These are phyloP conservation scores for Corylus avellana DNA, from an alignment of 306 rosid genomes.

Conservation along the genomic window DNA sequence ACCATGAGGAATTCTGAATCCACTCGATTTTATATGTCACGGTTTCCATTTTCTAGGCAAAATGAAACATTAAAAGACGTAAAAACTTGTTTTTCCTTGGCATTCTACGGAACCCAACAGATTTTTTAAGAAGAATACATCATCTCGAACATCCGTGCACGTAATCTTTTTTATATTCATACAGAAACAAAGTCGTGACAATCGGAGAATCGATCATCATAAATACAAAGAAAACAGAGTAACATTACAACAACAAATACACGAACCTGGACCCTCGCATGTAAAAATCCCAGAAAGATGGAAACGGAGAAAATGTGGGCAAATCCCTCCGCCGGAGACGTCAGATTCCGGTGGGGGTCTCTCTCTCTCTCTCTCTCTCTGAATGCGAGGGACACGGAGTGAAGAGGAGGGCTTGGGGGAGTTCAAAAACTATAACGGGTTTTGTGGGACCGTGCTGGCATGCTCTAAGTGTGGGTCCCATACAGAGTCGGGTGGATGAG, in stretches of 20 bases:
- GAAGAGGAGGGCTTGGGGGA: not conserved
- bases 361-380: not conserved
- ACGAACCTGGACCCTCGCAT: not conserved
- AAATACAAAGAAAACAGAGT: not conserved
- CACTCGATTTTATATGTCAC: no score
- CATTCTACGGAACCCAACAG: not conserved
- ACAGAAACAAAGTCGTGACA: not conserved
- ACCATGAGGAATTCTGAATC: not conserved
- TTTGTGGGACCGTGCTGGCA: not conserved
- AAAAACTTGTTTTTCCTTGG: not conserved
- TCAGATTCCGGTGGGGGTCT: conserved; percentile 23
- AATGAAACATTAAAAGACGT: not conserved
- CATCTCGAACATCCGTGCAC: not conserved
- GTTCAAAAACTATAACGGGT: not conserved
- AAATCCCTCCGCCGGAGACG: conserved; percentile 16
- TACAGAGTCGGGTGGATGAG: not conserved
- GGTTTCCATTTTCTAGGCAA: no score
- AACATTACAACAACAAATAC: no score
- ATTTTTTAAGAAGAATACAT: not conserved
- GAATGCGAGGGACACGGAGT: not conserved
- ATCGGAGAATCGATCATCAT: not conserved
- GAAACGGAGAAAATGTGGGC: conserved; percentile 9
- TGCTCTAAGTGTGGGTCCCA: not conserved
- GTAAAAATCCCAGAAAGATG: not conserved
- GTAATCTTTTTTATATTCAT: not conserved